Percentiles rank a stretch among this genome's conserved stretches.
These are phyloP conservation scores for Hypoxylon cercidicola DNA, from an alignment of 495 filamentous ascomycete genomes.

Conservation along the genomic window DNA sequence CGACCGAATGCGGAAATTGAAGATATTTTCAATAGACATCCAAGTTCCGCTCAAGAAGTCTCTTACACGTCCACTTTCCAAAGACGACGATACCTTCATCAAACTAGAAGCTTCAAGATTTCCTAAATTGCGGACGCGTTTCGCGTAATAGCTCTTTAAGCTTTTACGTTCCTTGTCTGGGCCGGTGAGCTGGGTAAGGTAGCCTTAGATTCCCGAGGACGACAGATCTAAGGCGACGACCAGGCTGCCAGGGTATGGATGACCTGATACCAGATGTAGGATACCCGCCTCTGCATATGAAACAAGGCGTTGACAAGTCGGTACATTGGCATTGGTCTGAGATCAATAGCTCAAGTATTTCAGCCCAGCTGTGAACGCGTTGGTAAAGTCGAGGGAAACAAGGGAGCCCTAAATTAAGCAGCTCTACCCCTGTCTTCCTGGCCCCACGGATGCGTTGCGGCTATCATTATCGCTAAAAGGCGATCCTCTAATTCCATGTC, in stretches of 20 bases:
- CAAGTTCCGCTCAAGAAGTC: conserved; percentile 8
- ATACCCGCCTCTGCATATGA: conserved; percentile 24
- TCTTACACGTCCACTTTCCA: conserved; percentile 14
- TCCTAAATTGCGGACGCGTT: conserved; percentile 5
- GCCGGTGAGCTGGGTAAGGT: background rate
- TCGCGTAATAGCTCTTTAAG: conserved; percentile 4
- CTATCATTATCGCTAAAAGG: background rate
- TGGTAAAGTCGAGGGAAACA: no score
- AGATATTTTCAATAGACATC: background rate
- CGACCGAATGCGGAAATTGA: conserved; percentile 37
- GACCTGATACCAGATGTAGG: conserved; percentile 1
- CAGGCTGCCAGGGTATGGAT: background rate
- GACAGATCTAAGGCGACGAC: conserved; percentile 9
- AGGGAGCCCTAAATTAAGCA: background rate
- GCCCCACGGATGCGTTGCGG: background rate
- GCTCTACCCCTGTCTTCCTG: conserved; percentile 16
- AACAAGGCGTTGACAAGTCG: conserved; percentile 5
- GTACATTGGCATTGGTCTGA: background rate
- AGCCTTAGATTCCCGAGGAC: conserved; percentile 7
- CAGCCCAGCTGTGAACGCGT: background rate
- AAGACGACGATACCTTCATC: conserved; percentile 6
- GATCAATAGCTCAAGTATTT: no score
- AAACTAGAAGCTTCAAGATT: background rate
- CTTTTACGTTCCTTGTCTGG: background rate
- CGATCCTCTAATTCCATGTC: conserved; percentile 4